phyloP scores from a whole-genome alignment of 2,329 filamentous ascomycete genomes.

The Pseudogymnoascus sp. region DNA sequence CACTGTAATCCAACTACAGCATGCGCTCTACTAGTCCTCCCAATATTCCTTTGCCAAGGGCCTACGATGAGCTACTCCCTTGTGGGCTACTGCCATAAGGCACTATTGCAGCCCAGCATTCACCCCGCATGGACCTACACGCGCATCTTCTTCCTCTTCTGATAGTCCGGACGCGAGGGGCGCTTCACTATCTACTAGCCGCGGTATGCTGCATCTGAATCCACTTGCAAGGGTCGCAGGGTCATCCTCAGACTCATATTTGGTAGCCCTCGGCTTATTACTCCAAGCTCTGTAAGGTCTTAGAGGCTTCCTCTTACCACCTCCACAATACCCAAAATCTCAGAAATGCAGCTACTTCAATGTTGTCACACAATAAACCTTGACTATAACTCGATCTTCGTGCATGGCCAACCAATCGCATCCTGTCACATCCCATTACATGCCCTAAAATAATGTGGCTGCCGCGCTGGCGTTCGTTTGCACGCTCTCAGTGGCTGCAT shows the following conservation, averaged over 20 bases:
- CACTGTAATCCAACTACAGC: not conserved
- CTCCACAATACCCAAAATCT: not conserved
- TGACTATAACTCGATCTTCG: not conserved
- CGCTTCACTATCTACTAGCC: not conserved
- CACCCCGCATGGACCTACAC: not conserved
- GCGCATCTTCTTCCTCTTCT: not conserved
- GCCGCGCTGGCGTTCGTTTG: conserved; percentile 3
- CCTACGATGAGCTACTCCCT: not conserved
- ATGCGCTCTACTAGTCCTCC: not conserved
- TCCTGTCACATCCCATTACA: not conserved
- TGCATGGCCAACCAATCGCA: not conserved
- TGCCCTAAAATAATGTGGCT: not conserved
- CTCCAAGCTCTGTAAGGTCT: not conserved
- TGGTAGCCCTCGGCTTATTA: not conserved
- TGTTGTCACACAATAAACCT: not conserved
- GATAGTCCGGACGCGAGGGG: not conserved
- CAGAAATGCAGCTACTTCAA: not conserved
- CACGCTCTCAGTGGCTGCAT: not conserved
- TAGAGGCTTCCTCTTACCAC: not conserved
- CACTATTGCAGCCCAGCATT: not conserved
- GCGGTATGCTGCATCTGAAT: not conserved
- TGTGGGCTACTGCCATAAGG: not conserved
- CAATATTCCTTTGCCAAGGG: not conserved
- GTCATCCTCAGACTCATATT: not conserved
- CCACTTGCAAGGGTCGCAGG: not conserved